Base-by-base conservation (phyloP, 2,329 filamentous ascomycete species). In the Verticillium klebahnii region DNA sequence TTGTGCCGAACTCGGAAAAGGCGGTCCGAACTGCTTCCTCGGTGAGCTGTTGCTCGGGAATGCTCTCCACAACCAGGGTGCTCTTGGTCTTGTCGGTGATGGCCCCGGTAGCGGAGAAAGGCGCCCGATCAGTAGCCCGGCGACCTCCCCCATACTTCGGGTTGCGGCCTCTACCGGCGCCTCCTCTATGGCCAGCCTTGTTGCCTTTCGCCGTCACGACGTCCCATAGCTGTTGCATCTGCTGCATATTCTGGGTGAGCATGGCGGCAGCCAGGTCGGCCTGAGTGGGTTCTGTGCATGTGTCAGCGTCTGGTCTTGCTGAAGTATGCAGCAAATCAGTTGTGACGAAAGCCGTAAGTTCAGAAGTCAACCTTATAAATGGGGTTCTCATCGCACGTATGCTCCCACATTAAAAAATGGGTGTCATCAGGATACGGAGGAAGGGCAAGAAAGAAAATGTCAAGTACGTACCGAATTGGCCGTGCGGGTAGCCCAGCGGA, bases 41-140 rank as follows among this genome's bases (percentile, higher is more conserved):
- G 54, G 77, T 80, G 61, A 91, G 88, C 61, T 86, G 81, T 23
- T 91, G 88, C 64, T 89, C 84, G 0, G 91, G 91, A 6, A 95
- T 94, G 61, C 88, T 87, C 70, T 93, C 90, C 2, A 95, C 82
- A 2, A 93, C 90, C 23, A 95, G 83, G 0, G 86, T 86, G 8
- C 85, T 89, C 67, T 87, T 89, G 0, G 80, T 82, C 60, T 76
- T 81, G 71, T 93, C 89, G 58, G 80, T 73, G 31, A 86, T 82
- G 0, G 88, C 85, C 0, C 88, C 87, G 25, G 86, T 82, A 0
- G 83, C 80, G 0, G 90, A 90, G 68, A 91, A 88, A 0, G 85
- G 76, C 3, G 88, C 82, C 36, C 83, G 79, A 5, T 59, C 56
- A 25, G 56, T 60, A 56, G 63, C 61, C 52, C 63, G 60, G 11